Conservation (phyloP, 2,329 filamentous ascomycete species). For the Bipolaris sorokiniana region DNA sequence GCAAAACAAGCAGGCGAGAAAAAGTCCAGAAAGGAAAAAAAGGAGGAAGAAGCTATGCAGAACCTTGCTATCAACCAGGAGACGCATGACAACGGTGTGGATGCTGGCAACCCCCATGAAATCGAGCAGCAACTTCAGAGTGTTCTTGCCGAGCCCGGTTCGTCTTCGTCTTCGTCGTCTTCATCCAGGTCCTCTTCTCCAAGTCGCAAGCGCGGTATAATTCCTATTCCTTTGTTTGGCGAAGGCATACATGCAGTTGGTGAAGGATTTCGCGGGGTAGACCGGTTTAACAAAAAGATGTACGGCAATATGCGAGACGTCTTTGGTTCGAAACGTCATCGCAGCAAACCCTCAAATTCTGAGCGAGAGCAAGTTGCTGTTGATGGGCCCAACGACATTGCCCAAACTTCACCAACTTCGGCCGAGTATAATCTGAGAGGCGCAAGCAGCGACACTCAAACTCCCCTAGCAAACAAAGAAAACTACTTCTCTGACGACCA, state of each 20-base stretch:
- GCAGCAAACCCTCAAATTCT: slow-evolving; percentile 19
- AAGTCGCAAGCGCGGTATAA: slow-evolving; percentile 33
- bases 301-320: slow-evolving; percentile 49
- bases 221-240: slow-evolving; percentile 57
- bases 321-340: slow-evolving; percentile 28
- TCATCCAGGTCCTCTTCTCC: slow-evolving; percentile 45
- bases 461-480: slow-evolving; percentile 36
- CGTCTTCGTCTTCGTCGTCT: slow-evolving; percentile 43
- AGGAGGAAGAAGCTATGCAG: slow-evolving; percentile 69
- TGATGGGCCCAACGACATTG: slow-evolving; percentile 30
- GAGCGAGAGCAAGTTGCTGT: slow-evolving; percentile 18
- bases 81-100: slow-evolving; percentile 60
- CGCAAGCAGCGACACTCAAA: slow-evolving; percentile 42
- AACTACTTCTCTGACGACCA: slow-evolving; percentile 32
- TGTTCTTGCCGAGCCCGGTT: slow-evolving; percentile 47
- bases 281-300: slow-evolving; percentile 48
- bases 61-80: slow-evolving; percentile 59
- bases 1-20: slow-evolving; percentile 67
- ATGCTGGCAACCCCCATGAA: slow-evolving; percentile 64
- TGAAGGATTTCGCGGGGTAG: slow-evolving; percentile 56
- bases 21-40: slow-evolving; percentile 59
- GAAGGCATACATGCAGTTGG: slow-evolving; percentile 51
- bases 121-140: slow-evolving; percentile 58
- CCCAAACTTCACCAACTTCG: slow-evolving; percentile 34
- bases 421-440: slow-evolving; percentile 37